Evolutionary conservation across 2,329 filamentous ascomycete species (phyloP).

Genomic region (Aspergillus thermomutatus): DNA sequence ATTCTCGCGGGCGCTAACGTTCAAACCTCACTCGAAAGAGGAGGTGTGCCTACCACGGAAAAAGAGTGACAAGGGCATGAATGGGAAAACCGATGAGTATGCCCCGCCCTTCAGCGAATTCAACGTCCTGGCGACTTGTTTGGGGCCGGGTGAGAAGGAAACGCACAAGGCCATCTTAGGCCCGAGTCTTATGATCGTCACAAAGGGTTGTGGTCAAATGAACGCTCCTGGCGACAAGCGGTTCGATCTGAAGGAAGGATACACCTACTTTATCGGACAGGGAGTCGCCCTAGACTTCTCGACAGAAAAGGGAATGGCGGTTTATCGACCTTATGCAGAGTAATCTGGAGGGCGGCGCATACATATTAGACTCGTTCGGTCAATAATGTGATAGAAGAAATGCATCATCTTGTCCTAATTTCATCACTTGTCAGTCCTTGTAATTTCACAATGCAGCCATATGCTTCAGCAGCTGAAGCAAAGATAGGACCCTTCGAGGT

Average conservation of each 20-base stretch:
- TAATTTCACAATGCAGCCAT: neutral
- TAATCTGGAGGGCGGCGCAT: constrained; percentile 7
- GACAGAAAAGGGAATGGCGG: constrained; percentile 43
- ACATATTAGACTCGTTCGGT: neutral
- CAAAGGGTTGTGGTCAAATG: constrained; percentile 57
- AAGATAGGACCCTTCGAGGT: neutral
- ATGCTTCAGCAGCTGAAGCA: neutral
- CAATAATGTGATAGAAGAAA: neutral
- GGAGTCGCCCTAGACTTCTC: constrained; percentile 49
- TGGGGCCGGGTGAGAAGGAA: constrained; percentile 60
- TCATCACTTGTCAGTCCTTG: neutral
- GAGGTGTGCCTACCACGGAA: constrained; percentile 55
- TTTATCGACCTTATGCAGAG: constrained; percentile 48
- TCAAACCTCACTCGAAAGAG: constrained; percentile 57
- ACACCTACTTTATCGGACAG: constrained; percentile 64
- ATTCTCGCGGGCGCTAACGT: constrained; percentile 62
- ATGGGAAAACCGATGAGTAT: constrained; percentile 62
- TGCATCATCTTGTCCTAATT: neutral
- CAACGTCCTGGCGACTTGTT: constrained; percentile 59
- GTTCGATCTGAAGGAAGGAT: constrained; percentile 58
- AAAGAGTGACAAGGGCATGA: constrained; percentile 50
- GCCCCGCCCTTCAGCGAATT: constrained; percentile 70
- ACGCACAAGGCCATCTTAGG: constrained; percentile 54
- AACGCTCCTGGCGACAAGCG: constrained; percentile 50
- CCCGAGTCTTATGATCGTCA: constrained; percentile 62